These are phyloP conservation scores for Rhododendron molle DNA, from an alignment of 148 eudicot genomes.

Conservation along the genomic window DNA sequence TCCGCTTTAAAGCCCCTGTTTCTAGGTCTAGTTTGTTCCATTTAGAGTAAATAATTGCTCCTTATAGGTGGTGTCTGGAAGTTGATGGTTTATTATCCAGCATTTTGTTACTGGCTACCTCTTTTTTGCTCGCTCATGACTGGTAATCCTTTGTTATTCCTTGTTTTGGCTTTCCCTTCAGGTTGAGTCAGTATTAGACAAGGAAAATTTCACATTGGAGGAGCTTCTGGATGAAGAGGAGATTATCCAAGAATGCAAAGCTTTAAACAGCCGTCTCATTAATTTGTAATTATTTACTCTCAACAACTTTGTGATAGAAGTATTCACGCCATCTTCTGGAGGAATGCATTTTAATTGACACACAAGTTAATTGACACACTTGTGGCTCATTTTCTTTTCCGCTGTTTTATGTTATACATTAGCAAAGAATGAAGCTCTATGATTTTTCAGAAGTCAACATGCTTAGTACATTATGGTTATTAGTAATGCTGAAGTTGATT, in stretches of 20 bases:
- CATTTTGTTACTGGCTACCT: background rate
- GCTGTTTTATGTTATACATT: background rate
- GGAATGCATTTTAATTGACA: background rate
- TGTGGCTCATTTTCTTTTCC: background rate
- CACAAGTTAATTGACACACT: too few relatives aligned
- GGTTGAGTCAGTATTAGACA: conserved; percentile 94
- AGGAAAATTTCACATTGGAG: conserved; percentile 82
- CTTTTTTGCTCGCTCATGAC: background rate
- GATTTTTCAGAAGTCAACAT: background rate
- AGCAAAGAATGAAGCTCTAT: background rate
- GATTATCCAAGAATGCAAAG: conserved; percentile 99
- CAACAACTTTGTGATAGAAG: background rate
- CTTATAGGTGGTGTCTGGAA: background rate
- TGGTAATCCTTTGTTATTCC: background rate
- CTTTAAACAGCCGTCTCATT: conserved; percentile 88
- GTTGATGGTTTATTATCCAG: background rate
- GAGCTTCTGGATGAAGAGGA: conserved; percentile 98
- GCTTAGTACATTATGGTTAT: background rate
- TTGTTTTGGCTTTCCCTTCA: conserved; percentile 17
- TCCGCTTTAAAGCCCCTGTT: background rate
- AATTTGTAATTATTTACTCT: conserved; percentile 58
- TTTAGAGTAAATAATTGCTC: background rate
- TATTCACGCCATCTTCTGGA: background rate
- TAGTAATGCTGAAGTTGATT: conserved; percentile 2
- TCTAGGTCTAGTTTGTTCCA: background rate